Conservation (phyloP, 2,329 filamentous ascomycete species). For the Fusarium tricinctum region DNA sequence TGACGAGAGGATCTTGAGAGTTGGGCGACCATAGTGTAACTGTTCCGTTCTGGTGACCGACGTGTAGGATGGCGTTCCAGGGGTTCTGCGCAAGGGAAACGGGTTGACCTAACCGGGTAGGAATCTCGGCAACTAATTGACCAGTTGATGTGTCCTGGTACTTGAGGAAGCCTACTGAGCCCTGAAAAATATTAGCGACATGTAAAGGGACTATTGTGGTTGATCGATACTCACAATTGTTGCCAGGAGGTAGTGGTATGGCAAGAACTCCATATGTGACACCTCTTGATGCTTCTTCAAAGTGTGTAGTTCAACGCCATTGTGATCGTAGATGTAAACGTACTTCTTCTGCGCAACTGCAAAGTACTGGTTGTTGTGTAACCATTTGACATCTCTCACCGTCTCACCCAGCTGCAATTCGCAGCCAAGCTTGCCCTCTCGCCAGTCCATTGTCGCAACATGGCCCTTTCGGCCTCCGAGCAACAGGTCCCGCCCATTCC, state of each 20-base stretch:
- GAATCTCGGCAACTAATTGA: constrained; percentile 85
- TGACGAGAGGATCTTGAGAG: constrained; percentile 86
- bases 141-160: constrained; percentile 97
- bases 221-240: constrained; percentile 74
- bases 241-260: constrained; percentile 94
- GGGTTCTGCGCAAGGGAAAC: constrained; percentile 90
- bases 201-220: fast-evolving
- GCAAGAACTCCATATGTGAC: constrained; percentile 93
- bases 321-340: constrained; percentile 94
- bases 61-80: constrained; percentile 90
- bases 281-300: constrained; percentile 92
- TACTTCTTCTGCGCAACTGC: constrained; percentile 97
- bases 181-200: constrained; percentile 59
- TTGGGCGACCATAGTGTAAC: constrained; percentile 98
- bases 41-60: constrained; percentile 94
- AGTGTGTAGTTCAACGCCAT: constrained; percentile 93
- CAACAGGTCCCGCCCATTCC: constrained; percentile 88
- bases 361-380: constrained; percentile 95
- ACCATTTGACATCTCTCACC: constrained; percentile 87
- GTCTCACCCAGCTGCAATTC: constrained; percentile 94
- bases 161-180: constrained; percentile 85
- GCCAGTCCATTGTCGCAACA: constrained; percentile 96
- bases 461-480: constrained; percentile 93
- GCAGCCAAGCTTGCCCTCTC: constrained; percentile 89
- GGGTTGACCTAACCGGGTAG: constrained; percentile 86